A percentile compares a stretch with the other conserved stretches of the same genome.
These are phyloP conservation scores for Pichia eremophila DNA, from an alignment of 805 yeast genomes.

Conservation along the genomic window DNA sequence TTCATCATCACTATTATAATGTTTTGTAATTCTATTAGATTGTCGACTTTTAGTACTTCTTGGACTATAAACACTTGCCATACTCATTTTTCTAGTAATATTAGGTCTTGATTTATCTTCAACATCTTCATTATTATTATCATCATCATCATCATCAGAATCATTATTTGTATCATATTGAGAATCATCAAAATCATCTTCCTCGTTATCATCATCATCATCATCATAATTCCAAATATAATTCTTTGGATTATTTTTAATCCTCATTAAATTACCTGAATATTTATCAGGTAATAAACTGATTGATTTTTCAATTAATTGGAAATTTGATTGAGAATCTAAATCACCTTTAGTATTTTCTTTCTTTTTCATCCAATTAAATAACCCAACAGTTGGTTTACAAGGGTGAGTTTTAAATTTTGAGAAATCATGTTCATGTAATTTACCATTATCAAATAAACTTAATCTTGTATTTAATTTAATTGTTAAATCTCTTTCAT, in stretches of 20 bases:
- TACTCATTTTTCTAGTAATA: not conserved
- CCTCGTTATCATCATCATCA: slow-evolving; percentile 20
- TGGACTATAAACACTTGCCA: slow-evolving; percentile 3
- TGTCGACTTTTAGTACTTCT: slow-evolving; percentile 4
- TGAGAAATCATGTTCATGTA: slow-evolving; percentile 28
- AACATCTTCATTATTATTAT: not conserved
- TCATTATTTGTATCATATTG: slow-evolving; percentile 1
- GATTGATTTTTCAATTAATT: slow-evolving; percentile 24
- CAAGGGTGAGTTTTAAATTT: slow-evolving; percentile 26
- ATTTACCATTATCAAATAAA: slow-evolving; percentile 22
- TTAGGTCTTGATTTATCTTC: not conserved
- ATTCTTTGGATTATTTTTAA: slow-evolving; percentile 29
- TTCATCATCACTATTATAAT: slow-evolving; percentile 10
- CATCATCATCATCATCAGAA: not conserved
- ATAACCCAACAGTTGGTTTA: slow-evolving; percentile 21
- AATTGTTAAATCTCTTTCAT: slow-evolving; percentile 19
- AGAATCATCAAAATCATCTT: slow-evolving; percentile 9
- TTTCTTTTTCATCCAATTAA: slow-evolving; percentile 26
- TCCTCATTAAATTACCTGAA: slow-evolving; percentile 24
- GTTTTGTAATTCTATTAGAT: slow-evolving; percentile 1
- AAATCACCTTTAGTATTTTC: slow-evolving; percentile 16
- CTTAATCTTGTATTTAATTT: slow-evolving; percentile 23
- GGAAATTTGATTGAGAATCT: slow-evolving; percentile 15
- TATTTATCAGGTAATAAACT: slow-evolving; percentile 30
- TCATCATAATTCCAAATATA: slow-evolving; percentile 32